Percentiles rank a stretch among this genome's conserved stretches.
These are phyloP conservation scores for Boletus rufocinnamomeus DNA, from an alignment of 768 basidiomycete genomes.

Conservation along the genomic window DNA sequence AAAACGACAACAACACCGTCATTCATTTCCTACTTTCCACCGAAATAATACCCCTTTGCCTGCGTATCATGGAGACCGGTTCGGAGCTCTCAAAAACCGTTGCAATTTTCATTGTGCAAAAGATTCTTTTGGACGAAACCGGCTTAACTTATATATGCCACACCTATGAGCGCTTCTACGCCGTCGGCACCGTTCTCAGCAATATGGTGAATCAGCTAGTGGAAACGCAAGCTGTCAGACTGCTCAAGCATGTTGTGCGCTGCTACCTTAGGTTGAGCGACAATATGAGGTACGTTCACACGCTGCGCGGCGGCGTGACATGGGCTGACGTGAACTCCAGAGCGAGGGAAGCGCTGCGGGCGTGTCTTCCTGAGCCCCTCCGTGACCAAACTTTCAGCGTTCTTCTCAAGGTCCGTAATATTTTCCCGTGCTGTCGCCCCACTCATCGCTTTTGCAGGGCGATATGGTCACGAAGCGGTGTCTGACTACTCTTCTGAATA, in stretches of 20 bases:
- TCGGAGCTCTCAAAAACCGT: slow-evolving; percentile 98
- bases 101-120: slow-evolving; percentile 99
- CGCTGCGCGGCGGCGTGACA: slow-evolving; percentile 9
- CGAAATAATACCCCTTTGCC: slow-evolving; percentile 98
- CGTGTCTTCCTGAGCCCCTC: slow-evolving; percentile 93
- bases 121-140: slow-evolving; percentile 95
- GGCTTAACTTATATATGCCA: slow-evolving; percentile 99
- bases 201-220: slow-evolving; percentile 99
- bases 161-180: slow-evolving; percentile 99
- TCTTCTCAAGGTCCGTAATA: slow-evolving; percentile 73
- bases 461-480: slow-evolving; percentile 99
- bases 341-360: slow-evolving; percentile 92
- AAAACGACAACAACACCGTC: slow-evolving; percentile 99
- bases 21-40: slow-evolving; percentile 99
- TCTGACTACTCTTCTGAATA: slow-evolving; percentile 85
- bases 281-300: slow-evolving; percentile 75
- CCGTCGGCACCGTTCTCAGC: slow-evolving; percentile 95
- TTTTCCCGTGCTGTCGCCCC: not conserved
- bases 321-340: slow-evolving; percentile 42
- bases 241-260: slow-evolving; percentile 96
- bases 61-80: slow-evolving; percentile 99
- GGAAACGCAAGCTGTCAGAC: slow-evolving; percentile 93
- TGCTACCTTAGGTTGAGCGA: slow-evolving; percentile 96
- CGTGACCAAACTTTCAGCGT: slow-evolving; percentile 91
- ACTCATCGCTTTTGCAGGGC: slow-evolving; percentile 52